These are phyloP conservation scores for Clitoria ternatea DNA, from an alignment of 306 rosid species.

Conservation along the genomic window DNA sequence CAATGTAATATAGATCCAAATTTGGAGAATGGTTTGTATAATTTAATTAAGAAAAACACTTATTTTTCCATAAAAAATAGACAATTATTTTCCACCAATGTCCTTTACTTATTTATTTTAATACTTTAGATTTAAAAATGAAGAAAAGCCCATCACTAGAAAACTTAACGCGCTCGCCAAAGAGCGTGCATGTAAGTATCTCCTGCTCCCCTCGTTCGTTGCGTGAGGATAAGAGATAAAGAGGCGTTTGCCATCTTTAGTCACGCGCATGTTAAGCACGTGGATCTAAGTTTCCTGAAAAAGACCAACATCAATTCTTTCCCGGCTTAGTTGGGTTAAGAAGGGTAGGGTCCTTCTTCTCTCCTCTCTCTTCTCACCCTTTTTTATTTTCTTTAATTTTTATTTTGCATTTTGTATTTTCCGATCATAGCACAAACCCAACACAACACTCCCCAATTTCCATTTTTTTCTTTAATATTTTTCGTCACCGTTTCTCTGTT, in stretches of 20 bases:
- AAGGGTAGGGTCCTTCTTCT: not conserved
- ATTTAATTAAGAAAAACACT: too few relatives aligned
- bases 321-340: constrained; percentile 36
- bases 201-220: too few relatives aligned
- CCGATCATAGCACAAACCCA: not conserved
- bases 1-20: too few relatives aligned
- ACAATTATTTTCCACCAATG: not conserved
- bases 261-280: constrained; percentile 31
- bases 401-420: not conserved
- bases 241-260: not conserved
- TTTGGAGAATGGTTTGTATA: too few relatives aligned
- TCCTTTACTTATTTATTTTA: not conserved
- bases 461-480: not conserved
- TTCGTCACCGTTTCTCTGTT: not conserved
- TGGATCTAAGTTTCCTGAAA: constrained; percentile 30
- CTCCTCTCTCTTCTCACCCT: not conserved
- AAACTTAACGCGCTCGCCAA: not conserved
- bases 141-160: not conserved
- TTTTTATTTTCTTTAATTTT: not conserved
- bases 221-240: not conserved
- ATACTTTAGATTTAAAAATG: not conserved
- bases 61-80: not conserved
- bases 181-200: not conserved
- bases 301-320: constrained; percentile 43
- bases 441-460: not conserved